Base-by-base conservation (phyloP, 306 rosid genomes). In the Acmispon strigosus region DNA sequence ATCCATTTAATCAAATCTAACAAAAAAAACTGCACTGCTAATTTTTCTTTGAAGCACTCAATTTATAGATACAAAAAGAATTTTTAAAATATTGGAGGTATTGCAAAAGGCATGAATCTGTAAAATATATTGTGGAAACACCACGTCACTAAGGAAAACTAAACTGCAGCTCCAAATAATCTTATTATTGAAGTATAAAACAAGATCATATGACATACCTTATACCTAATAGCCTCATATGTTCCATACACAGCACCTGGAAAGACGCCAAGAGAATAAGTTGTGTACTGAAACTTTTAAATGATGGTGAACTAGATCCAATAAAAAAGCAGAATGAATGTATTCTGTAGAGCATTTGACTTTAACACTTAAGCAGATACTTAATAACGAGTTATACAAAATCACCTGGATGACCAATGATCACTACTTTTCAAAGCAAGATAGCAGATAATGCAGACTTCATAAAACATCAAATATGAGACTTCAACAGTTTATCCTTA, bases 161-260 rank as follows among this genome's bases (percentile, higher is more conserved):
- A 75, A 56, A 49, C 27, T 44, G 45, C 52, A 45, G 70, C 19
- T 56, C 50, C 4, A 43, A 13, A 63, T 22, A 63, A 62, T 55
- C 52, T 70, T 62, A 56, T 14, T 11, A 54, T 69, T 14, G 52
- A 74, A 50, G 48, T 34, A 50, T 45, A 45, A 59, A 54, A 44
- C 51, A 57, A 57, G 70, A 73, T 14, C 53, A 57, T 63, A 65
- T 57, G 39, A 16, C 80, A 61, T 89, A 89, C 98, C 96, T 88
- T 89, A 53, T 63, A 84, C 65, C 96, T 83, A 72, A 89, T 55
- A 72, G 96, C 98, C 64, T 92, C 96, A 24, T 86, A 89, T 34
- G 98, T 87, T 57, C 98, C 95, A 77, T 87, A 87, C 15, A 92
- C 96, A 7, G 94, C 94, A 76, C 98, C 98, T 89, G 84, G 15